Evolutionary conservation across 2,329 filamentous ascomycete genomes (phyloP), one percentile per base, ranked within the genome.

Genomic region (Hymenoscyphus infarciens): DNA sequence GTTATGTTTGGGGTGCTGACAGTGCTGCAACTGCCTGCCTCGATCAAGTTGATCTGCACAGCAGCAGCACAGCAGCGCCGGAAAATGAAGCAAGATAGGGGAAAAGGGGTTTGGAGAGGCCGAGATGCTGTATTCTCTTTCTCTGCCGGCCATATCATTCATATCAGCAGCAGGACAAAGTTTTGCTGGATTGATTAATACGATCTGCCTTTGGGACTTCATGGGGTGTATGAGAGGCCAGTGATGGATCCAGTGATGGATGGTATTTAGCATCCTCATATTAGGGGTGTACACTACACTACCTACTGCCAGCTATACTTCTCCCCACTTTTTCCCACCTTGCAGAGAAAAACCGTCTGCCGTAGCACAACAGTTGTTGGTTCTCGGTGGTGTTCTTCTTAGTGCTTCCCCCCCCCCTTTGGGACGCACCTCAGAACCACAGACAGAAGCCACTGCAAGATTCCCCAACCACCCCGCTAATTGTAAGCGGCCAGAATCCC

Each of bases 151-250:
- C 42, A 42, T 42, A 42, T 19, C 33, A 3, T 16, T n/a, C 3
- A 19, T 22, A 25, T 49, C 42, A 49, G 42, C 42, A 49, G 42
- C 42, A 49, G 42, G 42, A 49, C 42, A 49, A 49, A 22, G 19
- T 49, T 49, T 49, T 22, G 42, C 42, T 49, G n/a, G 42, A 49
- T 49, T 49, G 42, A 49, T 49, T 49, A 25, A 49, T 49, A 49
- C 42, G 19, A 49, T 49, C 42, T 49, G 42, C 42, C 25, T 49
- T 22, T 49, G 33, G 19, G n/a, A 6, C 8, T 19, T 29, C 27
- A 7, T 5, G n/a, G 42, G 39, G 19, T 6, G 1, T 8, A 49
- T 22, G 42, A 49, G 19, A 25, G 42, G 10, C 42, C 42, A 49
- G 19, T 42, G 39, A 42, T n/a, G n/a, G n/a, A n/a, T n/a, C n/a